Percentiles rank a stretch among this genome's conserved stretches.
Conservation (phyloP, 2,329 filamentous ascomycete species). For the Cladosporium cucumerinum region DNA sequence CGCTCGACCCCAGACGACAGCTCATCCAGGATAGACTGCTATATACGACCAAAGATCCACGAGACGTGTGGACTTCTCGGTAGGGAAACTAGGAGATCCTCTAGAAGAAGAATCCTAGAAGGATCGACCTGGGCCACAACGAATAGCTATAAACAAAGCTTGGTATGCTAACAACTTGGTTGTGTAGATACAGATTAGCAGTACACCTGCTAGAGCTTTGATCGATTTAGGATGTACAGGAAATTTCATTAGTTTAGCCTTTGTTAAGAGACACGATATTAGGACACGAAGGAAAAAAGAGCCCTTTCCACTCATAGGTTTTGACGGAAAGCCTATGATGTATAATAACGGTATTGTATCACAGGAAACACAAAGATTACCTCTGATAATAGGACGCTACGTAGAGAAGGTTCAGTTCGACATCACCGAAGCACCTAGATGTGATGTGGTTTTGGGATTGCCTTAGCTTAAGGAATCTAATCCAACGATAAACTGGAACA, state of each 20-base stretch:
- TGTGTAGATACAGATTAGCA: neutral
- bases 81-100: neutral
- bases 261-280: neutral
- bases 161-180: neutral
- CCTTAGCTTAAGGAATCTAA: neutral
- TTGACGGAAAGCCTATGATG: neutral
- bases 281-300: neutral
- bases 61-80: too few relatives aligned
- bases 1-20: too few relatives aligned
- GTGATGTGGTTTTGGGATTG: neutral
- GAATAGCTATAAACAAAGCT: neutral
- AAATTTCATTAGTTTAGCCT: neutral
- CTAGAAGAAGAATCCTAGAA: neutral
- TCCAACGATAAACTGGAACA: neutral
- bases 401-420: neutral
- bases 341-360: neutral
- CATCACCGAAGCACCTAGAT: neutral
- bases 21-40: too few relatives aligned
- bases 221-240: neutral
- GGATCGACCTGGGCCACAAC: neutral
- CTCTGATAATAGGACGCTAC: neutral
- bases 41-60: too few relatives aligned
- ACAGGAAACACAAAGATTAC: neutral
- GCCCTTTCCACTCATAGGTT: neutral
- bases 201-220: neutral